Conservation (phyloP, 2,329 filamentous ascomycete genomes). For the Aspergillus tanneri region DNA sequence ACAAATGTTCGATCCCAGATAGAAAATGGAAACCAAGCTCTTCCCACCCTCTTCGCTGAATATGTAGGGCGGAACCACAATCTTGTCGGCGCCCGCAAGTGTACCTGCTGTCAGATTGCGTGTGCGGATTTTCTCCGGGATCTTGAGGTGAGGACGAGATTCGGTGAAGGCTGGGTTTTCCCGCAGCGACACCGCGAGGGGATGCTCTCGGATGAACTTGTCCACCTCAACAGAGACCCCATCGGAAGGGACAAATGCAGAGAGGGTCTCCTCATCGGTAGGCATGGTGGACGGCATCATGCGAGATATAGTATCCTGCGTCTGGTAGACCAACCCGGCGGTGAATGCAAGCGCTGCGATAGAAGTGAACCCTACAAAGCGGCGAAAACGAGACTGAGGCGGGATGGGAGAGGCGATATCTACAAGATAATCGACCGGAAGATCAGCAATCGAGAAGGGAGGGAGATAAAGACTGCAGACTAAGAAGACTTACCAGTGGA, state of each 20-base stretch:
- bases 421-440: not conserved
- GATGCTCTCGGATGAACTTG: constrained; percentile 70
- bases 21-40: constrained; percentile 69
- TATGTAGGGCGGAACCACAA: constrained; percentile 76
- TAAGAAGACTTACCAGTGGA: constrained; percentile 8
- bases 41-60: constrained; percentile 72
- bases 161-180: constrained; percentile 66
- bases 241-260: constrained; percentile 60
- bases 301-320: constrained; percentile 24
- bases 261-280: constrained; percentile 71
- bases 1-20: constrained; percentile 76
- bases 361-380: constrained; percentile 37
- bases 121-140: constrained; percentile 66
- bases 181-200: constrained; percentile 69
- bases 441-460: not conserved
- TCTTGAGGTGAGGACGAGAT: constrained; percentile 81
- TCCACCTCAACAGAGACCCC: constrained; percentile 62
- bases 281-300: constrained; percentile 45
- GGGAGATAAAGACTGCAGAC: not conserved
- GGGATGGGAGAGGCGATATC: not conserved
- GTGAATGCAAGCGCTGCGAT: constrained; percentile 37
- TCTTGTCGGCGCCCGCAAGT: constrained; percentile 69
- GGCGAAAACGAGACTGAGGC: constrained; percentile 33
- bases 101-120: constrained; percentile 82
- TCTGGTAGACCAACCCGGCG: constrained; percentile 31